Conservation (phyloP, 345 rosid genomes). For the Salix viminalis region DNA sequence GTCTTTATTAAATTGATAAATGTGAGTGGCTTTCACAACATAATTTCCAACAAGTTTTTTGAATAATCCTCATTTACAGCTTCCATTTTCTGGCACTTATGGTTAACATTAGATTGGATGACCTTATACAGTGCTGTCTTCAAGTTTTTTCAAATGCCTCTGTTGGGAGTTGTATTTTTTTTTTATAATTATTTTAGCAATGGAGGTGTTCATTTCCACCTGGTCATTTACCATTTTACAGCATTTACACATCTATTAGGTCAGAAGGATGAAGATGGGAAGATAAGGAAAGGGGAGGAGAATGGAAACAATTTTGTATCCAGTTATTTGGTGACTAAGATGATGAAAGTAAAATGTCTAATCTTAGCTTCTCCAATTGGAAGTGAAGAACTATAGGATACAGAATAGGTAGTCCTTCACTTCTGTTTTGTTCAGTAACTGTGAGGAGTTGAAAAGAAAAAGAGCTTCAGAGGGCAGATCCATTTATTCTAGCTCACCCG, state of each 20-base stretch:
- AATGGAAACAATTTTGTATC: no score
- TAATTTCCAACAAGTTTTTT: neutral
- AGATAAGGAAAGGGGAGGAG: neutral
- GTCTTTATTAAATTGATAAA: neutral
- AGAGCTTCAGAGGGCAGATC: no score
- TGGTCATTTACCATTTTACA: no score
- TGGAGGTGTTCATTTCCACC: no score
- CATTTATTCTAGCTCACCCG: no score
- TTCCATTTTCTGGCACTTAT: neutral
- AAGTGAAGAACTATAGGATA: no score
- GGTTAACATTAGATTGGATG: no score
- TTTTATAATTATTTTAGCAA: no score
- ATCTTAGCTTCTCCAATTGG: neutral
- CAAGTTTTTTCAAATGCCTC: neutral
- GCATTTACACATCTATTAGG: no score
- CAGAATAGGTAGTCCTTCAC: no score
- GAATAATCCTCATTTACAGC: neutral
- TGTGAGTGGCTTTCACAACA: neutral
- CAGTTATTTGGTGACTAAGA: neutral
- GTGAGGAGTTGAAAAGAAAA: no score
- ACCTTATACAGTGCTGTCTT: neutral
- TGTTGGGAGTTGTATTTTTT: neutral
- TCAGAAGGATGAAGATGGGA: neutral
- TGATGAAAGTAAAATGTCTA: neutral
- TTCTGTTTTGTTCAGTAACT: no score